Base-by-base conservation (phyloP, 2,329 filamentous ascomycete species). In the Paramyrothecium roridum region DNA sequence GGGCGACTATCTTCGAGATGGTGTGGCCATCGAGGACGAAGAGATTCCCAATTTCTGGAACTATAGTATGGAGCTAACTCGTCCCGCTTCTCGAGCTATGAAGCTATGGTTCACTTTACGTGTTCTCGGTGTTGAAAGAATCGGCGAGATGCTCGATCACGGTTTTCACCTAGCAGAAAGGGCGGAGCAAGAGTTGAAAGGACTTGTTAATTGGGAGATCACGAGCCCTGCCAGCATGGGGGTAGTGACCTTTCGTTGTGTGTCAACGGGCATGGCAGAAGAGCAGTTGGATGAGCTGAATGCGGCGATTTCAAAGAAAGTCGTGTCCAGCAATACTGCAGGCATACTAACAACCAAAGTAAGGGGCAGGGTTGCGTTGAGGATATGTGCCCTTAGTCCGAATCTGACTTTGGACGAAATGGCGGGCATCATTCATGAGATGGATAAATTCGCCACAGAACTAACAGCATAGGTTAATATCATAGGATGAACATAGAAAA, bases 31-130 rank as follows among this genome's bases (percentile, higher is more conserved):
- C 20, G 64, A 63, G 6, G 61, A 62, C 13, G 61, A 62, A 12
- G 62, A 65, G 2, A 56, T 63, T 1, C 60, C 63, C 3, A 66
- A 66, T 48, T 64, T 65, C 47, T 66, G 63, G 64, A 64, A 66
- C 8, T 62, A 61, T 3, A 61, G 57, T 6, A 63, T 63, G 50
- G 65, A 67, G 37, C 60, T 65, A 7, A 64, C 63, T 1, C 52
- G 63, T 0, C 61, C 64, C 1, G 61, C 63, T 13, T 51, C 49
- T 2, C 56, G 61, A 0, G 64, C 62, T 2, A 65, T 65, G 61
- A 66, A 66, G 53, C 45, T 66, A 13, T 65, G 64, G 65, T 67
- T 67, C 8, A 65, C 63, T 0, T 13, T 67, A 1, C 56, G 59
- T 1, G 58, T 63, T 0, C 50, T 67, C 22, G 65, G 63, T 1